Base-by-base conservation (phyloP, 176 grass and related monocot species). In the Phoenix roebelenii region DNA sequence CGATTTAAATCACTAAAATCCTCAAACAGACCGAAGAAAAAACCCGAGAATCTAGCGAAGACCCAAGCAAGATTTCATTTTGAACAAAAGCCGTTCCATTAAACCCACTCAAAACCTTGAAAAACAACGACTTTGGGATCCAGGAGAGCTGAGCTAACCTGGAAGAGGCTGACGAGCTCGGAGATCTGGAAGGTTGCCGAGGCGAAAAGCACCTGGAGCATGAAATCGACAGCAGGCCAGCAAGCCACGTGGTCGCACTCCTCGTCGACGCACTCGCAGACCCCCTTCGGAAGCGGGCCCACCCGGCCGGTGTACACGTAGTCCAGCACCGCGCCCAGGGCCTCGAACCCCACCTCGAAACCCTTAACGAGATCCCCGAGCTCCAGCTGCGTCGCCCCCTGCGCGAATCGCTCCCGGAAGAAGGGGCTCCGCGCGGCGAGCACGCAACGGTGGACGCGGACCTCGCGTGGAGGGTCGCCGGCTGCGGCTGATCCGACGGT, bases 241-340 rank as follows among this genome's bases (percentile, higher is more conserved):
- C 93, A 98, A 0, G 81, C 84, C 22, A 82, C 78, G 66, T 98
- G 87, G 3, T 49, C 48, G 77, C 93, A 98, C 5, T 35, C 82
- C 0, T 81, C 84, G 58, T 98, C 93, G n/a, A 85, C 93, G 79
- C 93, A 98, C 61, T 64, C 56, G 56, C 84, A 98, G n/a, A 81
- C 78, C 55, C 24, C 65, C 77, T 52, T 98, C 61, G 87, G 93
- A 35, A 98, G 79, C 57, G 72, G 66, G 22, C 28, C 63, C 48
- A 88, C 73, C 75, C 78, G 72, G 54, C 93, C 93, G 66, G 72
- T 89, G 66, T 92, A 98, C n/a, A 98, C 73, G 70, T 98, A 98
- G 49, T 88, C 87, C 22, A 98, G 58, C 63, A 98, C 93, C 56
- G 79, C 72, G 15, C n/a, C 49, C 60, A 98, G 70, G 26, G 84